These are phyloP conservation scores for Tarenaya hassleriana DNA, from an alignment of 345 rosid genomes.

Conservation along the genomic window DNA sequence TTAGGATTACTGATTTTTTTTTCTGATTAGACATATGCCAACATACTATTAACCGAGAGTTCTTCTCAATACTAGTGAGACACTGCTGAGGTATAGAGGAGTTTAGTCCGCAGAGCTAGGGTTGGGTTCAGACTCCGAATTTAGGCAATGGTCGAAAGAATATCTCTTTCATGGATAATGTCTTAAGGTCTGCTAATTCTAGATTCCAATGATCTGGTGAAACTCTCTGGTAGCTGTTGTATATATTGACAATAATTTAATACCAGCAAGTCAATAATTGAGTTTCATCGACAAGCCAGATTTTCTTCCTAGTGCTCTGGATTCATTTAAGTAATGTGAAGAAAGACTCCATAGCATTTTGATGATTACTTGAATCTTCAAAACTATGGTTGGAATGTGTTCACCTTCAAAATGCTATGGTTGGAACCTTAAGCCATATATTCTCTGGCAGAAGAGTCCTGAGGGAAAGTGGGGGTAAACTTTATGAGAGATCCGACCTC, in stretches of 20 bases:
- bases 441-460: slow-evolving; percentile 10
- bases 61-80: too few species aligned
- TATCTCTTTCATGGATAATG: slow-evolving; percentile 13
- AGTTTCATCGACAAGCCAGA: neutral
- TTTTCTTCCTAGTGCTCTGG: too few species aligned
- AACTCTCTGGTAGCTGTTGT: too few species aligned
- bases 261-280: too few species aligned
- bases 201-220: too few species aligned
- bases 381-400: slow-evolving; percentile 17
- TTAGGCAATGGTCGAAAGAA: slow-evolving; percentile 16
- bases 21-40: slow-evolving; percentile 20
- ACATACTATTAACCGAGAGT: neutral
- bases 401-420: too few species aligned
- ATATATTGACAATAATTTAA: too few species aligned
- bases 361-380: slow-evolving; percentile 12
- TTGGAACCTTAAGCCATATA: slow-evolving; percentile 17
- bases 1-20: slow-evolving; percentile 23
- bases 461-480: slow-evolving; percentile 19
- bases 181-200: slow-evolving; percentile 10
- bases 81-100: too few species aligned
- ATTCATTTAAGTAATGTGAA: slow-evolving; percentile 8
- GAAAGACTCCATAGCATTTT: neutral
- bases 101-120: too few species aligned
- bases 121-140: neutral
- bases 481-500: slow-evolving; percentile 6